phyloP scores from a whole-genome alignment of 2,329 filamentous ascomycete species.

The Diaporthe sp. region DNA sequence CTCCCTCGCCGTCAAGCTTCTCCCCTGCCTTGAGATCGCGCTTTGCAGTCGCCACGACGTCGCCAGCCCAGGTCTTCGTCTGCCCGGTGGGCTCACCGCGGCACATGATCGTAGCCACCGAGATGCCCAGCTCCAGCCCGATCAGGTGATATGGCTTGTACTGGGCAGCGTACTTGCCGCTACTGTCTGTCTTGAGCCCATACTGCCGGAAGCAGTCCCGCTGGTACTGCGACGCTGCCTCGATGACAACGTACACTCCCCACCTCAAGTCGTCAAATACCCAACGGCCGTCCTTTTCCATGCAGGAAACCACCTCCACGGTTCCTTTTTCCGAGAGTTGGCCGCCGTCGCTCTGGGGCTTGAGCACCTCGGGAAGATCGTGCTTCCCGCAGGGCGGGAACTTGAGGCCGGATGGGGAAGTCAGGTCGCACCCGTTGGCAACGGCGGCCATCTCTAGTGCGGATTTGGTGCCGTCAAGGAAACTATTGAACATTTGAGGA shows the following conservation, averaged over 20 bases:
- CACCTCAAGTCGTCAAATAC: constrained; percentile 56
- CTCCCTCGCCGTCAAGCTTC: constrained; percentile 59
- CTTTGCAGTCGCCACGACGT: constrained; percentile 61
- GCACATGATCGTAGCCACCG: constrained; percentile 58
- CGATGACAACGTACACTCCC: constrained; percentile 60
- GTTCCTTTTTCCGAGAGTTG: constrained; percentile 55
- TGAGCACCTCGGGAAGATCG: constrained; percentile 56
- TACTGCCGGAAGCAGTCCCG: constrained; percentile 59
- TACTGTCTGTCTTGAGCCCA: constrained; percentile 57
- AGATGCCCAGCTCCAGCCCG: constrained; percentile 59
- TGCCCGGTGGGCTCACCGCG: constrained; percentile 59
- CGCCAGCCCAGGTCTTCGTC: constrained; percentile 56
- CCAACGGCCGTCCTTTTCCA: constrained; percentile 57
- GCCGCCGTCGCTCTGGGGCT: constrained; percentile 56
- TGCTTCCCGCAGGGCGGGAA: constrained; percentile 59
- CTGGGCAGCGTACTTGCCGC: constrained; percentile 56
- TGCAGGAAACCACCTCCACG: constrained; percentile 59
- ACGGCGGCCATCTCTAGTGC: constrained; percentile 62
- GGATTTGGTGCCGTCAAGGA: constrained; percentile 61
- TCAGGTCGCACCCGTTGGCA: constrained; percentile 58
- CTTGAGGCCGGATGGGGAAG: constrained; percentile 54
- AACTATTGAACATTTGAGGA: constrained; percentile 62
- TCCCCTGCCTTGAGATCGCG: constrained; percentile 57
- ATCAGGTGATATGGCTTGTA: constrained; percentile 63
- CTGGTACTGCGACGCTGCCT: constrained; percentile 55